A percentile compares a stretch with the other conserved stretches of the same genome.
These are phyloP conservation scores for Eucalyptus cloeziana DNA, from an alignment of 345 rosid species.

Conservation along the genomic window DNA sequence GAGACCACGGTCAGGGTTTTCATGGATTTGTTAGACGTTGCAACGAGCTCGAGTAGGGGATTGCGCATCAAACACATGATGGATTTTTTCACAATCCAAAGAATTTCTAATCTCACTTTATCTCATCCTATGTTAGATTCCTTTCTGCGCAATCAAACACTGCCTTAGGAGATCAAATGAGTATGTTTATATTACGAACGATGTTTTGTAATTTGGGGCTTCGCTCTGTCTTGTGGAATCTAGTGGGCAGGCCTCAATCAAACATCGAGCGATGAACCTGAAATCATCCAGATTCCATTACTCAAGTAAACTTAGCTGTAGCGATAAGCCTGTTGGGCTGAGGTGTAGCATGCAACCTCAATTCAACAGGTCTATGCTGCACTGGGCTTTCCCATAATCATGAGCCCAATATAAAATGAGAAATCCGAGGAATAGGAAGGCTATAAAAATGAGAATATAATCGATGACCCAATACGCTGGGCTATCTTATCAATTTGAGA, in stretches of 20 bases:
- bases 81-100: not conserved
- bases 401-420: not conserved
- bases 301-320: not conserved
- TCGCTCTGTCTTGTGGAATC: too few species aligned
- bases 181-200: not conserved
- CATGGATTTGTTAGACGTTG: constrained; percentile 51
- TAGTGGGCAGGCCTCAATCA: not conserved
- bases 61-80: not conserved
- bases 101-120: not conserved
- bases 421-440: not conserved
- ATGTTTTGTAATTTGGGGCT: not conserved
- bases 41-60: constrained; percentile 48
- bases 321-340: not conserved
- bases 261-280: not conserved
- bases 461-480: not conserved
- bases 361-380: not conserved
- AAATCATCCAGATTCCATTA: not conserved
- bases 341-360: not conserved
- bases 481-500: not conserved
- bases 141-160: not conserved
- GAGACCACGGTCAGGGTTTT: constrained; percentile 35
- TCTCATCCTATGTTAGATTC: not conserved
- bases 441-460: not conserved
- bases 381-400: not conserved
- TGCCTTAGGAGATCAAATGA: not conserved